phyloP scores from a whole-genome alignment of 2,329 filamentous ascomycete genomes.

The Nothophoma quercina region DNA sequence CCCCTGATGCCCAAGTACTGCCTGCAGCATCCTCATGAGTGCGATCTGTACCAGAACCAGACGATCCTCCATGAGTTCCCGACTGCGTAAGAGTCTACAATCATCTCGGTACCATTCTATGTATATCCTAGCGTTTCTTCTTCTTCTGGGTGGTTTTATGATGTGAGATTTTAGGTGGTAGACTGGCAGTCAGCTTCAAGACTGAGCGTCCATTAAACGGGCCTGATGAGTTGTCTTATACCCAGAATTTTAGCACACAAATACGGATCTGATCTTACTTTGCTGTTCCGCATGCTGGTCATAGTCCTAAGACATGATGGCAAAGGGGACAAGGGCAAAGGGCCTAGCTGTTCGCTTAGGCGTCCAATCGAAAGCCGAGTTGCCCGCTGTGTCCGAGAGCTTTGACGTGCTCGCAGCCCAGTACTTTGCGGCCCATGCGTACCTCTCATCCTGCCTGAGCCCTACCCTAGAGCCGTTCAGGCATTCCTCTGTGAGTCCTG shows the following conservation, averaged over 20 bases:
- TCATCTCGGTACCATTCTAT: background rate
- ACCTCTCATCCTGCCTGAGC: slow-evolving; percentile 19
- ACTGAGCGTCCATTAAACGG: no score
- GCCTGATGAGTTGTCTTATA: no score
- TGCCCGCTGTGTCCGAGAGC: background rate
- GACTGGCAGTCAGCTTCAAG: background rate
- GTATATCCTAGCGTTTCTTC: background rate
- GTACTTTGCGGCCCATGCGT: slow-evolving; percentile 18
- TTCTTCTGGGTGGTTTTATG: background rate
- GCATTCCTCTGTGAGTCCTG: slow-evolving; percentile 13
- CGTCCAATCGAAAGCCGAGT: background rate
- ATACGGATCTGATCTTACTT: background rate
- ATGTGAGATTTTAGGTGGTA: background rate
- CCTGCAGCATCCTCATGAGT: slow-evolving; percentile 64
- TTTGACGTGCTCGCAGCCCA: slow-evolving; percentile 11
- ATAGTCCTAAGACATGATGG: background rate
- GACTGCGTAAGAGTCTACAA: background rate
- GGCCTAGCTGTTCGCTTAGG: background rate
- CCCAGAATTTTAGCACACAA: background rate
- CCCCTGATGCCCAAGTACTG: slow-evolving; percentile 66
- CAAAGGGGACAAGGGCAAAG: no score
- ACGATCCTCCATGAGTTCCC: slow-evolving; percentile 38
- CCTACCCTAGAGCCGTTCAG: slow-evolving; percentile 13
- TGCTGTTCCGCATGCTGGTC: background rate
- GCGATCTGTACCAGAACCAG: slow-evolving; percentile 64